These are phyloP conservation scores for Inga oerstediana DNA, from an alignment of 306 rosid genomes.

Conservation along the genomic window DNA sequence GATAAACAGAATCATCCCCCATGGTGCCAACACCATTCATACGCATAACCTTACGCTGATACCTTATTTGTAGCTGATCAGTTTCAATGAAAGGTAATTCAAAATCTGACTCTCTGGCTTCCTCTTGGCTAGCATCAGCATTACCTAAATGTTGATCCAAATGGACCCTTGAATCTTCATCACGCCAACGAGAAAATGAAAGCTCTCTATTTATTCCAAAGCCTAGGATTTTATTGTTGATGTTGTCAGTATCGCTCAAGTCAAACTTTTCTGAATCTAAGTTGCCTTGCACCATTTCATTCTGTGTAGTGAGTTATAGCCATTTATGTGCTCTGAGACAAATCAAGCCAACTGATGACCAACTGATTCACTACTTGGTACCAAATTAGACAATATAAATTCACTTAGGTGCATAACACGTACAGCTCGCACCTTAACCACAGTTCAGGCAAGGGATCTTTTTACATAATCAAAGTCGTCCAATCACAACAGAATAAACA, in stretches of 20 bases:
- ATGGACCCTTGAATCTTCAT: slow-evolving; percentile 52
- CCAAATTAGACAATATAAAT: slow-evolving; percentile 34
- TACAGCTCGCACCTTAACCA: slow-evolving; percentile 21
- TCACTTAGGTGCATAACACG: slow-evolving; percentile 20
- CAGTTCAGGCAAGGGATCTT: slow-evolving; percentile 15
- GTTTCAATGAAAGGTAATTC: slow-evolving; percentile 56
- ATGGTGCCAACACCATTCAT: slow-evolving; percentile 47
- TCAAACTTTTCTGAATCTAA: slow-evolving; percentile 48
- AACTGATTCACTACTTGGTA: slow-evolving; percentile 28
- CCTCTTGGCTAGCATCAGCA: slow-evolving; percentile 48
- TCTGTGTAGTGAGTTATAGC: slow-evolving; percentile 36
- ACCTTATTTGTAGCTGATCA: slow-evolving; percentile 45
- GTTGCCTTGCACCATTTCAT: slow-evolving; percentile 67
- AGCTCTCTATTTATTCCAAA: slow-evolving; percentile 58
- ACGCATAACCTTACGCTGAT: slow-evolving; percentile 51
- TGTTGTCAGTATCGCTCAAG: slow-evolving; percentile 28
- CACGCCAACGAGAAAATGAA: slow-evolving; percentile 77
- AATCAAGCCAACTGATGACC: slow-evolving; percentile 32
- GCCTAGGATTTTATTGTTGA: slow-evolving; percentile 43
- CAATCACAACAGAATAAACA: not conserved
- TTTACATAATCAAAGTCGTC: slow-evolving; percentile 27
- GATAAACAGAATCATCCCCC: slow-evolving; percentile 51
- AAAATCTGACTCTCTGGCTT: slow-evolving; percentile 53
- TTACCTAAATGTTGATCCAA: slow-evolving; percentile 45
- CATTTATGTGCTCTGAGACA: slow-evolving; percentile 39